These are phyloP conservation scores for Capronia americana DNA, from an alignment of 2,329 filamentous ascomycete species.

Conservation along the genomic window DNA sequence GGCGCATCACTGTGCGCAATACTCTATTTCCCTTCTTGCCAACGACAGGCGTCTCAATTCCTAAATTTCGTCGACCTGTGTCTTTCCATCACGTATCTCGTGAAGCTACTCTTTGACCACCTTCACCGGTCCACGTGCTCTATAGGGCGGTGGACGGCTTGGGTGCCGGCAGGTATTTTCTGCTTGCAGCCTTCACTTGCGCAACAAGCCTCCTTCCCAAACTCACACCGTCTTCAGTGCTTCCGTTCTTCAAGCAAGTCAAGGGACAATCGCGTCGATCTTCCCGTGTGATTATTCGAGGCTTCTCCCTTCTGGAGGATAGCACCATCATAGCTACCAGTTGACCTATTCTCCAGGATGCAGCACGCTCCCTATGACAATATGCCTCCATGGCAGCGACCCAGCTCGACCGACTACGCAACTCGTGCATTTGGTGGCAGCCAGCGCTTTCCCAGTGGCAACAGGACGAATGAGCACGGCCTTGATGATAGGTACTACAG, in stretches of 20 bases:
- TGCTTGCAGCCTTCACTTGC: neutral
- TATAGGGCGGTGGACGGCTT: neutral
- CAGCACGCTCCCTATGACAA: neutral
- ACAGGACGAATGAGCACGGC: neutral
- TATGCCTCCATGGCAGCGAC: neutral
- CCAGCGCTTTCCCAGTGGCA: neutral
- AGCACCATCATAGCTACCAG: neutral
- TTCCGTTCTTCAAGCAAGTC: neutral
- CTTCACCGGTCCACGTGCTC: neutral
- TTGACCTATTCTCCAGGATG: neutral
- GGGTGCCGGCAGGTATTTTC: neutral
- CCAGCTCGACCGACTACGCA: neutral
- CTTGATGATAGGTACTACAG: neutral
- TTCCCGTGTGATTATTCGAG: neutral
- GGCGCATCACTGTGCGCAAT: neutral
- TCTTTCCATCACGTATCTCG: neutral
- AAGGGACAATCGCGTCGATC: neutral
- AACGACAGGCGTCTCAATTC: neutral
- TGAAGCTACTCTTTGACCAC: neutral
- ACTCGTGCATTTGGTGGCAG: neutral
- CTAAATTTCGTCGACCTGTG: neutral
- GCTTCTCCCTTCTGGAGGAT: neutral
- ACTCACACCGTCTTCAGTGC: neutral
- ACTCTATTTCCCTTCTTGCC: neutral
- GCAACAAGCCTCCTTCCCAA: neutral